Evolutionary conservation across 805 yeast species (phyloP), one percentile per base, ranked within the genome.

Genomic region (Yarrowia bubula): DNA sequence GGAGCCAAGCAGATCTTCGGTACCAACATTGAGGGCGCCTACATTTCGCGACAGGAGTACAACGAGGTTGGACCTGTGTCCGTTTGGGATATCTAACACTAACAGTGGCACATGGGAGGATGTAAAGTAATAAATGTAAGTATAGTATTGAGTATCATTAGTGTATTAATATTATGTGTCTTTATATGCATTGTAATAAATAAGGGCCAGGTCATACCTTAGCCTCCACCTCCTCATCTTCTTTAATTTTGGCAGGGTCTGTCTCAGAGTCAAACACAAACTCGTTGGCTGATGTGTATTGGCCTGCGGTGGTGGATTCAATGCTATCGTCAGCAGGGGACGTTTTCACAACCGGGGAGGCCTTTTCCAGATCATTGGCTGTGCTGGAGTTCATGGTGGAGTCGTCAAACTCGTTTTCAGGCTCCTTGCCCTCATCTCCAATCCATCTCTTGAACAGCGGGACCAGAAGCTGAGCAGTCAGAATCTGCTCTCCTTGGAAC

Each of bases 401-500:
- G 5, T 41, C 61, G 17, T 55, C 61, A 31, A n/a, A 17, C 10
- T 39, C 47, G 28, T 39, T 47, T 18, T 62, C 58, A 5, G 63
- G 47, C 41, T 55, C 61, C 28, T 55, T 55, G n/a, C 51, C 64
- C 18, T 58, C 64, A n/a, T 58, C 51, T 32, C 51, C 51, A 43
- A 87, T 83, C 97, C 97, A 92, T 68, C 80, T 79, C 68, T 83
- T 84, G 83, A 90, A 86, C 41, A 84, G 76, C 2, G 81, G 81
- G 10, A 88, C 88, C 68, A 90, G 77, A 7, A 89, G 73, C 70
- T 89, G 90, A 0, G 97, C 97, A 31, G 89, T 83, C 57, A 90
- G 78, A 17, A 92, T 96, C 77, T 92, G 97, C 72, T 89, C 92
- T 18, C 91, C 86, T 76, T 90, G 97, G 74, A 89, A 92, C 64